Evolutionary conservation across 495 filamentous ascomycete species (phyloP), one percentile per base, ranked within the genome.

Genomic region (Gamarada debralockiae): DNA sequence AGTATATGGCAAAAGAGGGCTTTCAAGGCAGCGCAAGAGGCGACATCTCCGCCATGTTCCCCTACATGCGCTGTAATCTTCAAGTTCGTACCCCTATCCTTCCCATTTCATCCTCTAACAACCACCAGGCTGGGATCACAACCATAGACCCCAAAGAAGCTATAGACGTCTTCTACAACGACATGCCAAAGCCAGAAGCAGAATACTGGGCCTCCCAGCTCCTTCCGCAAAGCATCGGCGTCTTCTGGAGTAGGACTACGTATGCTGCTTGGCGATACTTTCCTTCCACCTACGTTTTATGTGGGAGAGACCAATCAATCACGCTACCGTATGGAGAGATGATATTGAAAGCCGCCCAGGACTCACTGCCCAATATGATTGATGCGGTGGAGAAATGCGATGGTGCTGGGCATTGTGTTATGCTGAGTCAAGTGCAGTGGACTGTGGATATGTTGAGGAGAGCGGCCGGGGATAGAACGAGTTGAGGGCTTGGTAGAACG

Each of bases 21-120:
- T 67, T 60, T 27, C 65, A 63, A 50, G 58, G 56, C 34, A 61
- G 59, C 13, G 50, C 60, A 12, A 43, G 49, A 38, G 65, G 62
- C 18, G 64, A 61, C 20, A 48, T 58, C 14, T 53, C 69, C 9
- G 62, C 66, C 40, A 56, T 72, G 43, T 65, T 74, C 8, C 43
- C 47, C 13, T 60, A 56, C 33, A 52, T 74, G 64, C 54, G 48
- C 64, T 62, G 58, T 55, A 53, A 71, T 66, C 4, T 75, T 62
- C 61, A 64, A 62, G 48, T 61, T 56, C n/a, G 44, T 58, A 10
- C 45, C 60, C 27, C 27, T n/a, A n/a, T n/a, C n/a, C 27, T 29
- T 29, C 27, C 27, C 27, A 29, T 29, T 10, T 29, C 10, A 4
- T 29, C 27, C 10, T 29, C 27, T n/a, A 29, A 4, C 27, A 29